Percentiles rank a stretch among this genome's conserved stretches.
These are phyloP conservation scores for Tolypocladium ophioglossoides DNA, from an alignment of 2,329 filamentous ascomycete species.

Conservation along the genomic window DNA sequence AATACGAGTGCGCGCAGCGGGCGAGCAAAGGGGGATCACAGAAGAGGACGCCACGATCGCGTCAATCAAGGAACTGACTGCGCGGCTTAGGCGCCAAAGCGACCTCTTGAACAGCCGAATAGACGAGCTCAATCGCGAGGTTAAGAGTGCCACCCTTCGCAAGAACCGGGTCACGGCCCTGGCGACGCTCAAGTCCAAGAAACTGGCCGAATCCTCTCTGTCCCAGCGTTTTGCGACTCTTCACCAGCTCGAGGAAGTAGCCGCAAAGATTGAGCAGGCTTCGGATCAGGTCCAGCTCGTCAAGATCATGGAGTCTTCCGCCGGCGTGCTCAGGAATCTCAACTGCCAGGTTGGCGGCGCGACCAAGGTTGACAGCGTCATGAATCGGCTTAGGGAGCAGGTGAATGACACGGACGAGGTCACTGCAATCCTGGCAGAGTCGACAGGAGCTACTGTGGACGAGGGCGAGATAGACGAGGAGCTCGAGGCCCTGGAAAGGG, in stretches of 20 bases:
- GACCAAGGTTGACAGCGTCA: conserved; percentile 63
- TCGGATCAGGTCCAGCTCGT: conserved; percentile 77
- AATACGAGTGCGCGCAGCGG: conserved; percentile 59
- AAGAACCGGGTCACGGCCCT: conserved; percentile 70
- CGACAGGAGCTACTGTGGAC: conserved; percentile 46
- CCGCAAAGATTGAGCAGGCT: conserved; percentile 75
- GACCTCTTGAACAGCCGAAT: conserved; percentile 56
- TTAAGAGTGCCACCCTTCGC: conserved; percentile 57
- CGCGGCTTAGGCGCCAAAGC: conserved; percentile 64
- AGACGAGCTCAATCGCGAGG: conserved; percentile 50
- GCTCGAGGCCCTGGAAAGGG: conserved; percentile 61
- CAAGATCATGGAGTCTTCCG: conserved; percentile 69
- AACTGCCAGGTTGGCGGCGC: conserved; percentile 70
- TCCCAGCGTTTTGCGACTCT: conserved; percentile 62
- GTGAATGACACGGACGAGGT: conserved; percentile 79
- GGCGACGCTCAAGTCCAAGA: conserved; percentile 72
- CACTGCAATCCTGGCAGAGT: conserved; percentile 61
- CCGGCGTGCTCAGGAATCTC: conserved; percentile 59
- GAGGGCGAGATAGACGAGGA: conserved; percentile 83
- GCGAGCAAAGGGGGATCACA: conserved; percentile 47
- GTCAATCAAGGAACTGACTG: conserved; percentile 68
- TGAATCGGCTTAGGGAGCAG: conserved; percentile 67
- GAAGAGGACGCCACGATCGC: conserved; percentile 75
- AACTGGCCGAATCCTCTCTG: conserved; percentile 65
- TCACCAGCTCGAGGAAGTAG: conserved; percentile 72